Conservation (phyloP, 2,329 filamentous ascomycete genomes). For the Thyridium curvatum region DNA sequence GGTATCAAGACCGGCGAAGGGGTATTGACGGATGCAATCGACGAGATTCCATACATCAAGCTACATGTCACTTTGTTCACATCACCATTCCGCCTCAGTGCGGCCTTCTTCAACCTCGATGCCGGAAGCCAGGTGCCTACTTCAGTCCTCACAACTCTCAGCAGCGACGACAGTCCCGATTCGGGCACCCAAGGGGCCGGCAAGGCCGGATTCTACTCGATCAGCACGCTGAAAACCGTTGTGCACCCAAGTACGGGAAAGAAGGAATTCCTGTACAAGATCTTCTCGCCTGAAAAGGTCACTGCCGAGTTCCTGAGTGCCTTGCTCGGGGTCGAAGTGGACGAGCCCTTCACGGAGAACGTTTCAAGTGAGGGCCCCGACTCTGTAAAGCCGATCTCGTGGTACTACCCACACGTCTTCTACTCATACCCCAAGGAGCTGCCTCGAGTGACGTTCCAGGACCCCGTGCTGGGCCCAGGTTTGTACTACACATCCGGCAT, state of each 20-base stretch:
- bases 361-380: slow-evolving; percentile 26
- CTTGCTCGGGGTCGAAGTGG: slow-evolving; percentile 42
- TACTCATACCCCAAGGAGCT: slow-evolving; percentile 78
- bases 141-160: slow-evolving; percentile 77
- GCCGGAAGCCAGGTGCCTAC: slow-evolving; percentile 56
- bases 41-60: slow-evolving; percentile 76
- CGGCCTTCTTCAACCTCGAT: slow-evolving; percentile 64
- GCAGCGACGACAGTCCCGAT: slow-evolving; percentile 44
- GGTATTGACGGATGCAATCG: slow-evolving; percentile 64
- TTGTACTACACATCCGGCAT: slow-evolving; percentile 72
- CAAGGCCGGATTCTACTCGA: slow-evolving; percentile 74
- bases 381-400: slow-evolving; percentile 52
- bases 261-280: slow-evolving; percentile 57
- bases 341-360: slow-evolving; percentile 27
- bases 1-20: slow-evolving; percentile 56
- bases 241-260: slow-evolving; percentile 51
- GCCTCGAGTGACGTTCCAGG: slow-evolving; percentile 84
- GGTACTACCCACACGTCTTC: slow-evolving; percentile 75
- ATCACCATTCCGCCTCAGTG: slow-evolving; percentile 65
- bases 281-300: slow-evolving; percentile 52
- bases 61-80: slow-evolving; percentile 89
- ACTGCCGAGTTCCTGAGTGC: slow-evolving; percentile 45
- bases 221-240: slow-evolving; percentile 64
- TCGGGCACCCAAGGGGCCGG: slow-evolving; percentile 56
- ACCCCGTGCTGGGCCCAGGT: slow-evolving; percentile 59